These are phyloP conservation scores for Cercospora nicotianae DNA, from an alignment of 2,329 filamentous ascomycete species.

Conservation along the genomic window DNA sequence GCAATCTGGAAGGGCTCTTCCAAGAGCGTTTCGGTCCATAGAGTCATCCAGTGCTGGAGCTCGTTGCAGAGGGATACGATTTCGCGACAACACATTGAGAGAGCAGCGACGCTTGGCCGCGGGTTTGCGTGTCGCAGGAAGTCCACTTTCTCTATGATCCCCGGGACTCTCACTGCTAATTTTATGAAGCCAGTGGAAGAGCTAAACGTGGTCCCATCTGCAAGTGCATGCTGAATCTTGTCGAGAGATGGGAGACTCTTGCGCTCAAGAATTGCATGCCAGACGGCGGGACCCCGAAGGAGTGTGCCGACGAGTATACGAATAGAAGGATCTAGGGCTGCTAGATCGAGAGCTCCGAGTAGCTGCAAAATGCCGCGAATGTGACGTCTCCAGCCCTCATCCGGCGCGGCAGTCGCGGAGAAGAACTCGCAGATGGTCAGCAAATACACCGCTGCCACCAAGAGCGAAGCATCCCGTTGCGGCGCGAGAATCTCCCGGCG, in stretches of 20 bases:
- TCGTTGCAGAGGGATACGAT: conserved; percentile 2
- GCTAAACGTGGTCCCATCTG: neutral
- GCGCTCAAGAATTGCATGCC: conserved; percentile 7
- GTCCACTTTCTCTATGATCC: conserved; percentile 10
- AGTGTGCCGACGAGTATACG: conserved; percentile 8
- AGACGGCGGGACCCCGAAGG: conserved; percentile 1
- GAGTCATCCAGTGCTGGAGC: neutral
- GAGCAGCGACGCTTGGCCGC: neutral
- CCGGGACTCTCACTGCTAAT: conserved; percentile 3
- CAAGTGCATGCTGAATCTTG: neutral
- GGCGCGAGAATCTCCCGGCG: neutral
- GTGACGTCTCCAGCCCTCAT: conserved; percentile 16
- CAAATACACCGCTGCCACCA: conserved; percentile 1
- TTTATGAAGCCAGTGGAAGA: conserved; percentile 1
- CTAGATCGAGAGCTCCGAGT: conserved; percentile 5
- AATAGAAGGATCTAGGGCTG: conserved; percentile 8
- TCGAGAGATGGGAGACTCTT: neutral
- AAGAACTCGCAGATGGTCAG: conserved; percentile 13
- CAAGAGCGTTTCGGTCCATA: neutral
- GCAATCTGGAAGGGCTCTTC: neutral
- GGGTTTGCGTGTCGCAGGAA: neutral
- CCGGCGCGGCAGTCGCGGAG: neutral
- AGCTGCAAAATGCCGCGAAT: conserved; percentile 6
- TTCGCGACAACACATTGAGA: neutral
- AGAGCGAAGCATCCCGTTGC: neutral